Percentiles rank a stretch among this genome's conserved stretches.
These are phyloP conservation scores for Stenogyne calaminthoides DNA, from an alignment of 305 asterid species.

Conservation along the genomic window DNA sequence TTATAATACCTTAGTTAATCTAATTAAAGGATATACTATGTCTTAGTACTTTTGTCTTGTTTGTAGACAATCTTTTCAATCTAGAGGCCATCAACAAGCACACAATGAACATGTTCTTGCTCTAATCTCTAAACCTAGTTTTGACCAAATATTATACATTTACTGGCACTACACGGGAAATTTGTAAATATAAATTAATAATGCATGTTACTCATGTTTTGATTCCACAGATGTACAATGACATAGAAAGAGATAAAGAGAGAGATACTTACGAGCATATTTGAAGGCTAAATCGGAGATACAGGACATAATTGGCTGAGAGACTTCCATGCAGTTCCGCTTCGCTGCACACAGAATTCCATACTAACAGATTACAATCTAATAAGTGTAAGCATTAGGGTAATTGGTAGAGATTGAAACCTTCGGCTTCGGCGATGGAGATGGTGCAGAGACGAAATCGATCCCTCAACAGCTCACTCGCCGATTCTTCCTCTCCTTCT, in stretches of 20 bases:
- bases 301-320: constrained; percentile 76
- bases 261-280: constrained; percentile 60
- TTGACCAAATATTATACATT: background rate
- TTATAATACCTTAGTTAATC: background rate
- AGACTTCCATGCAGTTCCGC: constrained; percentile 71
- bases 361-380: background rate
- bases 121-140: background rate
- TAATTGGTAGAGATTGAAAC: constrained; percentile 32
- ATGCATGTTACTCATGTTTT: background rate
- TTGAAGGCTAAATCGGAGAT: constrained; percentile 87
- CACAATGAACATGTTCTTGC: background rate
- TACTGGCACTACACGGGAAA: background rate
- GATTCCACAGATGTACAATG: background rate
- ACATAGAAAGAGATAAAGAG: background rate
- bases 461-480: constrained; percentile 65
- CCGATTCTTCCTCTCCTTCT: constrained; percentile 80
- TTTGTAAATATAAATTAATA: background rate
- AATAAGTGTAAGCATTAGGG: background rate
- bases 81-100: constrained; percentile 2
- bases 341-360: constrained; percentile 52
- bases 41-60: background rate
- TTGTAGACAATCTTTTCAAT: background rate
- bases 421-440: constrained; percentile 84
- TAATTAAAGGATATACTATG: background rate
- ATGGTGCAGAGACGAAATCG: constrained; percentile 83